Evolutionary conservation across 441 rosid genomes (phyloP), one percentile per base, ranked within the genome.

Genomic region (Erodium trifolium): DNA sequence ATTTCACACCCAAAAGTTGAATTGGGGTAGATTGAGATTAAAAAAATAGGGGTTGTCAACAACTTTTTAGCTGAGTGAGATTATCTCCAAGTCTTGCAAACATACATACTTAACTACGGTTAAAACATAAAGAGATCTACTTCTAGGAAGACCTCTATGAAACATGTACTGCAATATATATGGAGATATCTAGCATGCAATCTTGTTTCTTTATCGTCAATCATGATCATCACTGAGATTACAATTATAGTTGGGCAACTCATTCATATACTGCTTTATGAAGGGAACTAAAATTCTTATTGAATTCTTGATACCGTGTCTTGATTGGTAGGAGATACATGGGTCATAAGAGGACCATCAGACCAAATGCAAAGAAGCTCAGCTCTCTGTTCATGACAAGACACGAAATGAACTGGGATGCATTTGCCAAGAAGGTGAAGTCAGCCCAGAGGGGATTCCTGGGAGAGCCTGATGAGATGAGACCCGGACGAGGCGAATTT

Each of bases 381-480:
- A 43, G 49, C 5, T 43, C 88, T 53, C 76, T 94, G 76, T 88
- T 94, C 74, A 80, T 78, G 89, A 78, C 76, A 67, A 85, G 93
- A 31, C 78, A 83, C 9, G 73, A 68, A 78, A 92, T 90, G 95
- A 87, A 81, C 67, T 92, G 94, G 98, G 86, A 86, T 59, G 79
- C 88, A 13, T 90, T 94, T 63, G 78, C 96, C 70, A 88, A 77
- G 73, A 92, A 84, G 77, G 93, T 94, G 37, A 94, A 87, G 80
- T 80, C 89, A 5, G 80, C 81, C 75, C 97, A 94, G 77, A 92
- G 92, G 73, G 99, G 97, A 74, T 94, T 87, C 79, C 86, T 92
- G 95, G 99, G 99, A 41, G 98, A 94, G 81, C 99, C 98, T 0
- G 89, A 90, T 73, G 95, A 92, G 79, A 75, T 88, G 82, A 92